Evolutionary conservation across 164 flowering plant genomes (phyloP).

Genomic region (Buxus sempervirens): DNA sequence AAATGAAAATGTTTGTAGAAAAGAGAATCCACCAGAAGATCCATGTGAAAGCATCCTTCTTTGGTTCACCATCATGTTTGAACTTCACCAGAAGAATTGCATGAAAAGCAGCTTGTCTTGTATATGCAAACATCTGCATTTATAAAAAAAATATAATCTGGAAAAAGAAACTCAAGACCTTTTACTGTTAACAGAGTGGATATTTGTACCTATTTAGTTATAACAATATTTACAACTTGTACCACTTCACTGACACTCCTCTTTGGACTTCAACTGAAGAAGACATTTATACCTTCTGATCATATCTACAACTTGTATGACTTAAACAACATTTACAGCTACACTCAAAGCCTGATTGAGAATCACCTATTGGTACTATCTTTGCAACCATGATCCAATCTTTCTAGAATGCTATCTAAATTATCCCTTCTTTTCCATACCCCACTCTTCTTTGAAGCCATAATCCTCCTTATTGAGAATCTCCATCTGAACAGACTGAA

Average conservation of each 20-base stretch:
- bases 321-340: slow-evolving; percentile 3
- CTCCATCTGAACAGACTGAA: slow-evolving; percentile 46
- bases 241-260: too few species aligned
- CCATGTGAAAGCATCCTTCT: too few species aligned
- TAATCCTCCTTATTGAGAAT: slow-evolving; percentile 22
- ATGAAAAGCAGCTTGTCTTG: too few species aligned
- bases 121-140: background rate
- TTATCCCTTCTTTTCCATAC: slow-evolving; percentile 1
- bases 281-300: background rate
- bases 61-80: too few species aligned
- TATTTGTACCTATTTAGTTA: background rate
- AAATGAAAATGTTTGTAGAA: too few species aligned
- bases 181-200: background rate
- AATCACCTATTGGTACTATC: too few species aligned
- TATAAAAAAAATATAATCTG: background rate
- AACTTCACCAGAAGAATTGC: too few species aligned
- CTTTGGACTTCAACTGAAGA: too few species aligned
- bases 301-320: slow-evolving; percentile 1
- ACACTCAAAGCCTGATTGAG: too few species aligned
- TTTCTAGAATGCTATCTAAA: background rate
- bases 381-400: background rate
- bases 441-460: slow-evolving; percentile 24
- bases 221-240: background rate
- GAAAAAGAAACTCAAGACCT: too few species aligned
- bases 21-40: too few species aligned